phyloP scores from a whole-genome alignment of 2,329 filamentous ascomycete genomes.

The Diaporthe ilicicola region DNA sequence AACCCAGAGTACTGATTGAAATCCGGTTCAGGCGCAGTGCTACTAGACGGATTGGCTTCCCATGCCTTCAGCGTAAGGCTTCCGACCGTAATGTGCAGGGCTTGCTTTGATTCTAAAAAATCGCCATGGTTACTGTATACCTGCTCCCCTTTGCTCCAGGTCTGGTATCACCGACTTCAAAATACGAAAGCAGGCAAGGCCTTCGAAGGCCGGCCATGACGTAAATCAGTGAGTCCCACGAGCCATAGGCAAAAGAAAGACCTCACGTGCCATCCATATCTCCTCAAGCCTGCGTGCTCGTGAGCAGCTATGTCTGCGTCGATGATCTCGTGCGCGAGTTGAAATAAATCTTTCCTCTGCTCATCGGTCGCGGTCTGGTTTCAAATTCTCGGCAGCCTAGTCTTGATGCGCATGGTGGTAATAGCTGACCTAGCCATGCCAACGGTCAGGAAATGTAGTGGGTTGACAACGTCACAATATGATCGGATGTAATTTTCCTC shows the following conservation, averaged over 20 bases:
- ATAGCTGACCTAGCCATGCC: slow-evolving; percentile 40
- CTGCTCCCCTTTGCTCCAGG: slow-evolving; percentile 41
- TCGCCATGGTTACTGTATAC: slow-evolving; percentile 43
- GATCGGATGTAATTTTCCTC: slow-evolving; percentile 53
- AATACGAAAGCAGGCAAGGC: slow-evolving; percentile 34
- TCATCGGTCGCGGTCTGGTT: slow-evolving; percentile 39
- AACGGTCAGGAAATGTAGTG: slow-evolving; percentile 46
- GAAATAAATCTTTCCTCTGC: slow-evolving; percentile 39
- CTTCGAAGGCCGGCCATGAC: slow-evolving; percentile 41
- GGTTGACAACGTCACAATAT: slow-evolving; percentile 52
- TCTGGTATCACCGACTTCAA: slow-evolving; percentile 33
- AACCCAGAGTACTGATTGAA: slow-evolving; percentile 39
- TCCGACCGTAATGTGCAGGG: slow-evolving; percentile 42
- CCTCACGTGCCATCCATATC: slow-evolving; percentile 44
- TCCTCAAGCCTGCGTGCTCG: slow-evolving; percentile 36
- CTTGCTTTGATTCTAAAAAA: slow-evolving; percentile 39
- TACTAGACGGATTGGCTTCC: slow-evolving; percentile 36
- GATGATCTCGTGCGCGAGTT: slow-evolving; percentile 47
- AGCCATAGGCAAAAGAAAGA: slow-evolving; percentile 40
- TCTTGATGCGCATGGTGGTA: slow-evolving; percentile 38
- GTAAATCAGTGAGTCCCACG: slow-evolving; percentile 44
- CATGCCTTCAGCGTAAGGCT: slow-evolving; percentile 45
- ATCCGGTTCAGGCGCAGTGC: slow-evolving; percentile 31
- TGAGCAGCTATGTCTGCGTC: slow-evolving; percentile 45
- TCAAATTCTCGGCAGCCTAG: slow-evolving; percentile 36